Percentiles rank a stretch among this genome's conserved stretches.
phyloP scores from a whole-genome alignment of 2,329 filamentous ascomycete genomes.

The Verticillium albo-atrum region DNA sequence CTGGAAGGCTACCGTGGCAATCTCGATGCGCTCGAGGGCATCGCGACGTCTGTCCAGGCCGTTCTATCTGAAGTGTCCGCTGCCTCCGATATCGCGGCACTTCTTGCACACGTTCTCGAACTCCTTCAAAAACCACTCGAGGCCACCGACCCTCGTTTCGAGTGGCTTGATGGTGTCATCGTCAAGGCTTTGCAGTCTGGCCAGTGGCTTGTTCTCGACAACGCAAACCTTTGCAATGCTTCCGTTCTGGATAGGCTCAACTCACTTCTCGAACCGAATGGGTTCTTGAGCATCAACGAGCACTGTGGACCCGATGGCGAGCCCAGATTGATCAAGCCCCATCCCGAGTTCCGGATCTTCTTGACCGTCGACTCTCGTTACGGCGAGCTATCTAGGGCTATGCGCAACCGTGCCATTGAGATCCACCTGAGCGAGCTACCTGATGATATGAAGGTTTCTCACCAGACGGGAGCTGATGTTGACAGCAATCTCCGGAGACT shows the following conservation, averaged over 20 bases:
- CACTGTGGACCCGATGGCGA: constrained; percentile 80
- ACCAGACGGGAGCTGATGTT: constrained; percentile 22
- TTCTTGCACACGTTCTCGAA: constrained; percentile 42
- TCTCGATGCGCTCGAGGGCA: constrained; percentile 27
- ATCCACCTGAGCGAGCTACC: constrained; percentile 63
- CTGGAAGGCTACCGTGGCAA: constrained; percentile 39
- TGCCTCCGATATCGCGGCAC: constrained; percentile 38
- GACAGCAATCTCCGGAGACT: constrained; percentile 48
- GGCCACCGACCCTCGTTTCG: constrained; percentile 75
- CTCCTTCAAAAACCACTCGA: constrained; percentile 49
- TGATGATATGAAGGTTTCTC: constrained; percentile 3
- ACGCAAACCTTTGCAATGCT: constrained; percentile 93
- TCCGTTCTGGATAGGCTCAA: constrained; percentile 94
- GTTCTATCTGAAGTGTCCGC: constrained; percentile 37
- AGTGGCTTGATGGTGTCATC: constrained; percentile 93
- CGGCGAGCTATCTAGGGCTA: constrained; percentile 90
- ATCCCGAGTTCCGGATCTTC: constrained; percentile 86
- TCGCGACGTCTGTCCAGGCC: constrained; percentile 32
- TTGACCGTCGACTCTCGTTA: constrained; percentile 88
- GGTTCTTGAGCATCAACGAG: constrained; percentile 86
- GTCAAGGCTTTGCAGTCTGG: constrained; percentile 82
- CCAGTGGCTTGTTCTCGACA: constrained; percentile 91
- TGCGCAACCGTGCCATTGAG: constrained; percentile 93
- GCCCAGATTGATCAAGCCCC: constrained; percentile 73
- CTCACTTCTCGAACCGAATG: constrained; percentile 87